These are phyloP conservation scores for Fusarium begoniae DNA, from an alignment of 2,329 filamentous ascomycete genomes.

Conservation along the genomic window DNA sequence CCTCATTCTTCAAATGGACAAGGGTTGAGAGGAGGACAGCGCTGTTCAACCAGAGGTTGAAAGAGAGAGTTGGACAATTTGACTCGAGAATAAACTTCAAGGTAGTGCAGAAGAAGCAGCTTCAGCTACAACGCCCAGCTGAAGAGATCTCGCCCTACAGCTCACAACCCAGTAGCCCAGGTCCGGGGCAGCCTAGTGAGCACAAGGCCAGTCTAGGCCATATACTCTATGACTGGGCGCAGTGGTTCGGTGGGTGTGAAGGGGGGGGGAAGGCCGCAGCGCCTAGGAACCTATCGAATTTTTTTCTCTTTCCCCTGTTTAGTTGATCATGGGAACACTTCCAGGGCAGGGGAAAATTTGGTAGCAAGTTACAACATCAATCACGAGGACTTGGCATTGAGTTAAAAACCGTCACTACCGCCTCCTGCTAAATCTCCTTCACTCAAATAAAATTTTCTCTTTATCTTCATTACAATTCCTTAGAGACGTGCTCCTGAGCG, in stretches of 20 bases:
- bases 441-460: not conserved
- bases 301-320: slow-evolving; percentile 23
- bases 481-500: not conserved
- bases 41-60: not conserved
- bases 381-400: slow-evolving; percentile 33
- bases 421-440: not conserved
- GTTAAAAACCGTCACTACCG: slow-evolving; percentile 31
- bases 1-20: slow-evolving; percentile 15
- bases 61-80: not conserved
- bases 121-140: not conserved
- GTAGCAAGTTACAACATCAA: slow-evolving; percentile 33
- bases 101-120: not conserved
- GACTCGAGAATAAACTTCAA: not conserved
- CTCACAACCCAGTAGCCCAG: not conserved
- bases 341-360: slow-evolving; percentile 21
- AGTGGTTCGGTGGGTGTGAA: slow-evolving; percentile 9
- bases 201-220: slow-evolving; percentile 13
- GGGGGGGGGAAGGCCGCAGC: slow-evolving; percentile 5
- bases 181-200: slow-evolving; percentile 20
- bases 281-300: slow-evolving; percentile 11
- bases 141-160: not conserved
- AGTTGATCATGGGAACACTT: slow-evolving; percentile 36
- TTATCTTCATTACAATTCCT: not conserved
- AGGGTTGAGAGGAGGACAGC: not conserved
- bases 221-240: slow-evolving; percentile 4